A percentile compares a stretch with the other conserved stretches of the same genome.
phyloP scores from a whole-genome alignment of 2,329 filamentous ascomycete species.

The Ilyonectria destructans region DNA sequence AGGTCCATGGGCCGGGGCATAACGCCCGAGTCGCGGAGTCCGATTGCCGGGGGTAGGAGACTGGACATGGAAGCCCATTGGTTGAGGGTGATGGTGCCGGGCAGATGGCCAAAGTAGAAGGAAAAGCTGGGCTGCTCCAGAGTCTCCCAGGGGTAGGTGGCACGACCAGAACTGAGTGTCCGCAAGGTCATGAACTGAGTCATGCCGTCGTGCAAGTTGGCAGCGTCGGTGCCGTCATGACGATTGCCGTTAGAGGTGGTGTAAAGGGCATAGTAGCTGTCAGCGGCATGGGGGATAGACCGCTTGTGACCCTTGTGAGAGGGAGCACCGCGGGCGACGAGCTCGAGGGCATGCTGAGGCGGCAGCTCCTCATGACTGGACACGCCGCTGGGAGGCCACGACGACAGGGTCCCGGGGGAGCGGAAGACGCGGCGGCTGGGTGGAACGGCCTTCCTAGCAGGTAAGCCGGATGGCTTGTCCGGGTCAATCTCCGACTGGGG shows the following conservation, averaged over 20 bases:
- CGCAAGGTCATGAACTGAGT: constrained; percentile 72
- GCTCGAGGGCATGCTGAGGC: constrained; percentile 69
- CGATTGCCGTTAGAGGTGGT: constrained; percentile 65
- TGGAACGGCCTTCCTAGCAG: constrained; percentile 35
- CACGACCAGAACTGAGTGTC: constrained; percentile 60
- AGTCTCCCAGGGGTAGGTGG: constrained; percentile 76
- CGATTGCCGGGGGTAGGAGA: constrained; percentile 68
- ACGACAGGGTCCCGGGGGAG: constrained; percentile 57
- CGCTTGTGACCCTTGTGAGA: constrained; percentile 70
- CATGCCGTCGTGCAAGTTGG: constrained; percentile 70
- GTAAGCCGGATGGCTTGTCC: constrained; percentile 34
- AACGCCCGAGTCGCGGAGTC: constrained; percentile 72
- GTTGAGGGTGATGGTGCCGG: constrained; percentile 82
- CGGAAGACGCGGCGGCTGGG: constrained; percentile 41
- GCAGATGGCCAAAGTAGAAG: constrained; percentile 76
- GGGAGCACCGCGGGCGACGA: constrained; percentile 73
- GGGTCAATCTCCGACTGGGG: constrained; percentile 53
- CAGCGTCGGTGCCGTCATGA: constrained; percentile 62
- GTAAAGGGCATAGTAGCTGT: constrained; percentile 72
- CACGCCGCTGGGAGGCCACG: constrained; percentile 73
- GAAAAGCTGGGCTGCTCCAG: constrained; percentile 82
- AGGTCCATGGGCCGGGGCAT: constrained; percentile 75
- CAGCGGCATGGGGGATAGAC: constrained; percentile 68
- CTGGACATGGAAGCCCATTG: constrained; percentile 77
- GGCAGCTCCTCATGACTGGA: constrained; percentile 66